Evolutionary conservation across 2,329 filamentous ascomycete genomes (phyloP), one percentile per base, ranked within the genome.

Genomic region (Fusarium secorum): DNA sequence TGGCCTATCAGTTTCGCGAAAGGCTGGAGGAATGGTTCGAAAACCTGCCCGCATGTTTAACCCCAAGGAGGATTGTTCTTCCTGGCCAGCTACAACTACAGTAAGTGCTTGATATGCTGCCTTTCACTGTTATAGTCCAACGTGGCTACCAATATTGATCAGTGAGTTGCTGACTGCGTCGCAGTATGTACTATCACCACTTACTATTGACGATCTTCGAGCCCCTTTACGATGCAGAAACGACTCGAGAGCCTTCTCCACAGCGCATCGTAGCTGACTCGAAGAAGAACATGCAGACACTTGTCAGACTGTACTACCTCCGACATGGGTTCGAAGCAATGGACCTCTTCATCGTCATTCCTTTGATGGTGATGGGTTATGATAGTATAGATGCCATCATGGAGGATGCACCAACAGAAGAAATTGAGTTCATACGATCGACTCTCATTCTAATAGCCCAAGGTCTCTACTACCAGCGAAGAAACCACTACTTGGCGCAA

Each of bases 71-170:
- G 2, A 79, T 81, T 5, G 78, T 75, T 0, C 66, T 80, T 20
- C 80, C 81, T 9, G 75, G 73, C 2, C 80, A 82, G 26, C 48
- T 83, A 5, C 78, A 80, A 32, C 59, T 81, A 39, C 80, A 82
- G 80, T 82, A 66, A 73, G 80, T 69, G 18, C 18, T 39, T 20
- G 3, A 11, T n/a, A 5, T 7, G 28, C 11, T 24, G 13, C 8
- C 20, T 28, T 22, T 30, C 15, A 17, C 5, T 13, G 7, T n/a
- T n/a, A 17, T 5, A 51, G 13, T 11, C 13, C 18, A 51, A 8
- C 7, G 10, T n/a, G 26, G 17, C 13, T 35, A 22, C 26, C 4
- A 35, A 4, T 15, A 15, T 26, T 6, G 9, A 35, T 26, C 7
- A 35, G 13, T 11, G 3, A 4, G 17, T 20, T 26, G 17, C 22